These are phyloP conservation scores for Saksenaea vasiformis DNA, from an alignment of 371 early-diverging fungal genomes.

Conservation along the genomic window DNA sequence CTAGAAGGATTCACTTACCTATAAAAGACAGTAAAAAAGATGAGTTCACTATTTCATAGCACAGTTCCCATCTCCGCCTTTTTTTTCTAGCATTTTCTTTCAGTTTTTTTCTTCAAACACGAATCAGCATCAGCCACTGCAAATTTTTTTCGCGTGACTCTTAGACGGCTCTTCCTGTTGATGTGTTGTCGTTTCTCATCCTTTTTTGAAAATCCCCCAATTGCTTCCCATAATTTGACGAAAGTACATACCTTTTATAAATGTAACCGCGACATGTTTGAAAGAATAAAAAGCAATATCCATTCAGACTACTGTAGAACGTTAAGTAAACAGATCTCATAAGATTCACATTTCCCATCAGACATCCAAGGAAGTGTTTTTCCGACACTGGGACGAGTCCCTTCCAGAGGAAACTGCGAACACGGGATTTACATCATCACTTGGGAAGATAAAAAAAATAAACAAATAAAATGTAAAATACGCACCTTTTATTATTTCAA, in stretches of 20 bases:
- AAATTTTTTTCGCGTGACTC: constrained; percentile 11
- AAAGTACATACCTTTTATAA: constrained; percentile 16
- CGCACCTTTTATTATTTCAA: constrained; percentile 5
- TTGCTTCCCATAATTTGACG: constrained; percentile 27
- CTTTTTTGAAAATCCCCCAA: constrained; percentile 19
- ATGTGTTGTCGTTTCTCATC: constrained; percentile 20
- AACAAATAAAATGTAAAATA: background rate
- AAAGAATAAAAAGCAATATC: no score
- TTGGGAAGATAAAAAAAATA: background rate
- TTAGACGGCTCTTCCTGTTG: constrained; percentile 30
- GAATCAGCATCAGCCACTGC: constrained; percentile 19
- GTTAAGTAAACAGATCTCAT: background rate
- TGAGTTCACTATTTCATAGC: background rate
- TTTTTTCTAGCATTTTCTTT: background rate
- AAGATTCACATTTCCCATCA: constrained; percentile 15
- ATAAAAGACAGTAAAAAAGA: background rate
- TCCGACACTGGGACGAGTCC: constrained; percentile 17
- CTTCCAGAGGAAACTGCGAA: constrained; percentile 42
- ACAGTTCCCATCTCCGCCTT: background rate
- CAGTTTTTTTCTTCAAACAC: constrained; percentile 12
- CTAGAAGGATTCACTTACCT: background rate
- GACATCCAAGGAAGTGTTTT: constrained; percentile 38
- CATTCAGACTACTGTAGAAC: background rate
- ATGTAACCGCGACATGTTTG: constrained; percentile 6
- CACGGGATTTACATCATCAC: constrained; percentile 33